Conservation (phyloP, 805 yeast species). For the Starmerella bombi region DNA sequence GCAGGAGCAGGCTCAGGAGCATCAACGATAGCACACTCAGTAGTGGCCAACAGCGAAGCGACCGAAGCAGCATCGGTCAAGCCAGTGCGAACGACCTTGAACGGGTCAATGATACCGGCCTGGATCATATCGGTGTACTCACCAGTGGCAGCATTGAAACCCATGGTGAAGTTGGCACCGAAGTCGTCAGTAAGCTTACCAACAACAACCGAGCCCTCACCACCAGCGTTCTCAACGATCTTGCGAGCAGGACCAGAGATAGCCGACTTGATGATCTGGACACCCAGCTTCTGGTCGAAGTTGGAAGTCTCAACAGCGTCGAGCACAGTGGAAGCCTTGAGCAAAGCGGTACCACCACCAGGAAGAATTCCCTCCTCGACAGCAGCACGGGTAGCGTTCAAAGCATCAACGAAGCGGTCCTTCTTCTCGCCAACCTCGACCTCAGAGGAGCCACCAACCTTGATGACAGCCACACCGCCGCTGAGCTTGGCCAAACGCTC, state of each 20-base stretch:
- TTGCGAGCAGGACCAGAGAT: slow-evolving; percentile 91
- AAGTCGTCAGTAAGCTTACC: slow-evolving; percentile 56
- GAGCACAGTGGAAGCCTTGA: slow-evolving; percentile 74
- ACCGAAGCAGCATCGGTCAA: slow-evolving; percentile 95
- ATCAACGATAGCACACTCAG: slow-evolving; percentile 95
- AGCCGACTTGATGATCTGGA: slow-evolving; percentile 81
- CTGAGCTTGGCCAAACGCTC: slow-evolving; percentile 94
- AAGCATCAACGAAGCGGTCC: slow-evolving; percentile 96
- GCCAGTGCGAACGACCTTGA: slow-evolving; percentile 94
- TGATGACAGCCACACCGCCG: slow-evolving; percentile 96
- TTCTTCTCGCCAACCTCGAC: slow-evolving; percentile 99
- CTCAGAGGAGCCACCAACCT: slow-evolving; percentile 95
- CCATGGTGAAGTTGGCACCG: slow-evolving; percentile 67
- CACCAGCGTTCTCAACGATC: slow-evolving; percentile 93
- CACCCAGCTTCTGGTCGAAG: slow-evolving; percentile 95
- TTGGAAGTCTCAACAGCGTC: slow-evolving; percentile 61
- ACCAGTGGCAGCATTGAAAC: slow-evolving; percentile 86
- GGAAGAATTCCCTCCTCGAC: slow-evolving; percentile 97
- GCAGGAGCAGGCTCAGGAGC: slow-evolving; percentile 66
- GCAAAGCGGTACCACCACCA: slow-evolving; percentile 98
- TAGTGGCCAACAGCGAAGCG: slow-evolving; percentile 91
- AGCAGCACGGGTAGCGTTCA: slow-evolving; percentile 97
- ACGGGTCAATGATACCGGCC: slow-evolving; percentile 96
- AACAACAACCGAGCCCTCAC: slow-evolving; percentile 92
- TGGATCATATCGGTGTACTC: slow-evolving; percentile 92